Evolutionary conservation across 805 yeast genomes (phyloP).

Genomic region (Cephaloascus albidus): DNA sequence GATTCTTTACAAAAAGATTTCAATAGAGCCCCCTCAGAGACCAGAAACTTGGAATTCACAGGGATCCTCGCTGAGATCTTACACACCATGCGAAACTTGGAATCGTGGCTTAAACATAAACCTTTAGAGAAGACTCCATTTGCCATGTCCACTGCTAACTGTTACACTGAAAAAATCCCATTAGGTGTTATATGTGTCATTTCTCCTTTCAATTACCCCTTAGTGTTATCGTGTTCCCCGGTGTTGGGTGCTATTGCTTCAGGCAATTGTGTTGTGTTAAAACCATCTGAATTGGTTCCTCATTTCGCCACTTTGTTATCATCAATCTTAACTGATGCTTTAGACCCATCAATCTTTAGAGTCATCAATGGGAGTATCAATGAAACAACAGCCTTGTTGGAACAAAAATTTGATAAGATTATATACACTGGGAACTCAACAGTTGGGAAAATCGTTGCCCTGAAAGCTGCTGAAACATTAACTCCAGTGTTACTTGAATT

Average conservation of each 20-base stretch:
- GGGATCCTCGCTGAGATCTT: slow-evolving; percentile 45
- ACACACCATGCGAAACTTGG: slow-evolving; percentile 48
- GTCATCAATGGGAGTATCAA: slow-evolving; percentile 68
- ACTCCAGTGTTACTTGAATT: slow-evolving; percentile 78
- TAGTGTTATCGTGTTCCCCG: slow-evolving; percentile 53
- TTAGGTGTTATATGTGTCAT: slow-evolving; percentile 67
- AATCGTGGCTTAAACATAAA: slow-evolving; percentile 51
- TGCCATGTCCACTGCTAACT: slow-evolving; percentile 20
- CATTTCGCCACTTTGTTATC: slow-evolving; percentile 47
- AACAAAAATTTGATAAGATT: slow-evolving; percentile 69
- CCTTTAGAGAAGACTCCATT: slow-evolving; percentile 26
- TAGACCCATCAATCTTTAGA: slow-evolving; percentile 47
- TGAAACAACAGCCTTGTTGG: slow-evolving; percentile 40
- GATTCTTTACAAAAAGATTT: slow-evolving; percentile 61
- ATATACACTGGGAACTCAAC: slow-evolving; percentile 74
- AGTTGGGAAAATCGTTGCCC: slow-evolving; percentile 72
- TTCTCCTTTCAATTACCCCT: slow-evolving; percentile 77
- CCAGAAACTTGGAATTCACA: slow-evolving; percentile 47
- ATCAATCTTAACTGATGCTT: slow-evolving; percentile 39
- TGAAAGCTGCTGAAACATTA: slow-evolving; percentile 74
- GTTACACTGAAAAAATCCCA: slow-evolving; percentile 29
- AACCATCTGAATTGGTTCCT: slow-evolving; percentile 70
- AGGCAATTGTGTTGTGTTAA: slow-evolving; percentile 73
- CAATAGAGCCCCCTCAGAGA: slow-evolving; percentile 54
- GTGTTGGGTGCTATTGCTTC: slow-evolving; percentile 75